Base-by-base conservation (phyloP, 2,329 filamentous ascomycete species). In the Cladophialophora exuberans region DNA sequence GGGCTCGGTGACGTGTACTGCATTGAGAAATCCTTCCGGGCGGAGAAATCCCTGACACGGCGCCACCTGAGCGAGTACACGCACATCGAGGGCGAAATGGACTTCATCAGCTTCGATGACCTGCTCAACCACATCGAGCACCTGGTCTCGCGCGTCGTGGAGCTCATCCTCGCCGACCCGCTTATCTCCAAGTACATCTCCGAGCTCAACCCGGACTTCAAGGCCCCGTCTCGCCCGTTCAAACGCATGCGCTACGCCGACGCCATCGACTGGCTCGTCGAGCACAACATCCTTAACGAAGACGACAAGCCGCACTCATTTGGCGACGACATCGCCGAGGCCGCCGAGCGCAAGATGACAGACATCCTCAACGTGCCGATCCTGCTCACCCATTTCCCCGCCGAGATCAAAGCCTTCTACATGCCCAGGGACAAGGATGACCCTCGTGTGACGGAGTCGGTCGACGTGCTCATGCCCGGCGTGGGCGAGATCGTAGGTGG, bases 381-480 rank as follows among this genome's bases (percentile, higher is more conserved):
- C 73, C 90, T 97, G 79, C 82, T 97, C 36, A 97, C 93, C 2
- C 93, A 97, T 76, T 99, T 99, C 84, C 94, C 94, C 17, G 86
- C 86, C 56, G 90, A 93, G 77, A 96, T 99, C 81, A 99, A 99
- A 81, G 89, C 94, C 1, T 99, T 99, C 74, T 99, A 99, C 82
- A 99, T 99, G 94, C 87, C 92, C 76, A 92, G 88, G 75, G 94
- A 93, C 66, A 79, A 81, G 38, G 75, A 82, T 25, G 94, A 99
- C 69, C 77, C 75, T 25, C 83, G 92, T 22, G 90, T 97, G 23
- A 99, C 94, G 0, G 93, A 99, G 80, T 90, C 85, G 59, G 93
- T 97, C 11, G 94, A 99, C 63, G 82, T 83, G 56, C 70, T 88
- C 60, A 87, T 99, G 91, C 94, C 94, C 9, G 90, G 90, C 64